Evolutionary conservation across 2,329 filamentous ascomycete genomes (phyloP).

Genomic region (Aspergillus persii): DNA sequence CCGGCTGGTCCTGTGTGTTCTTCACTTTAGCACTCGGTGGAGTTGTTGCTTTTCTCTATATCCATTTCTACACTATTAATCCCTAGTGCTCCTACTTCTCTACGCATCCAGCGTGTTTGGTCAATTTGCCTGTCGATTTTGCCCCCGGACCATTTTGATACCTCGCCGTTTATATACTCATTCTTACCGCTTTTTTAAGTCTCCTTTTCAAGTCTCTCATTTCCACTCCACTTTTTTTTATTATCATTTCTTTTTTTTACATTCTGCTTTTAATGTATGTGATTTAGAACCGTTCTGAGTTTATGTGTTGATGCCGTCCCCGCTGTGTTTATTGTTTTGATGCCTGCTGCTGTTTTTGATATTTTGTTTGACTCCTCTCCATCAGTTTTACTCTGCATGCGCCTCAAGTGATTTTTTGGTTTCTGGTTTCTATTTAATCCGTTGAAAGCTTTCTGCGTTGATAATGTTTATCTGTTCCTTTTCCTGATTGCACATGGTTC

Average conservation of each 20-base stretch:
- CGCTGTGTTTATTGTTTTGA: constrained; percentile 8
- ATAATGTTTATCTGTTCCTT: constrained; percentile 10
- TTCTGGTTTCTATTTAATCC: background rate
- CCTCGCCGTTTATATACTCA: constrained; percentile 28
- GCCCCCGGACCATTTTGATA: constrained; percentile 27
- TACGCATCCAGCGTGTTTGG: constrained; percentile 36
- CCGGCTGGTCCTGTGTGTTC: constrained; percentile 49
- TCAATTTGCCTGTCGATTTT: constrained; percentile 26
- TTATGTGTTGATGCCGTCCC: constrained; percentile 28
- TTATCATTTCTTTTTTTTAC: constrained; percentile 14
- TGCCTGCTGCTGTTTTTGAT: constrained; percentile 1
- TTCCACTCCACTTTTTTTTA: constrained; percentile 11
- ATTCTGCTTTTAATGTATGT: constrained; percentile 18
- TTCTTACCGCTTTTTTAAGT: constrained; percentile 14
- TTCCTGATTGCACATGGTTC: constrained; percentile 27
- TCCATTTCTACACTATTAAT: constrained; percentile 21
- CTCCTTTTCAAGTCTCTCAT: constrained; percentile 16
- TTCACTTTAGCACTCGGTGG: constrained; percentile 38
- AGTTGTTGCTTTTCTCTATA: constrained; percentile 29
- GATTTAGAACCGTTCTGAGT: constrained; percentile 29
- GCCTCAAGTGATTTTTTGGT: background rate
- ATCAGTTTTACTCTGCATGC: constrained; percentile 14
- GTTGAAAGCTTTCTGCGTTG: background rate
- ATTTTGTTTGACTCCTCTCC: constrained; percentile 13
- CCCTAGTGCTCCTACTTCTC: constrained; percentile 27